A percentile compares a stretch with the other conserved stretches of the same genome.
Evolutionary conservation across 306 rosid species (phyloP).

Genomic region (Luffa aegyptiaca): DNA sequence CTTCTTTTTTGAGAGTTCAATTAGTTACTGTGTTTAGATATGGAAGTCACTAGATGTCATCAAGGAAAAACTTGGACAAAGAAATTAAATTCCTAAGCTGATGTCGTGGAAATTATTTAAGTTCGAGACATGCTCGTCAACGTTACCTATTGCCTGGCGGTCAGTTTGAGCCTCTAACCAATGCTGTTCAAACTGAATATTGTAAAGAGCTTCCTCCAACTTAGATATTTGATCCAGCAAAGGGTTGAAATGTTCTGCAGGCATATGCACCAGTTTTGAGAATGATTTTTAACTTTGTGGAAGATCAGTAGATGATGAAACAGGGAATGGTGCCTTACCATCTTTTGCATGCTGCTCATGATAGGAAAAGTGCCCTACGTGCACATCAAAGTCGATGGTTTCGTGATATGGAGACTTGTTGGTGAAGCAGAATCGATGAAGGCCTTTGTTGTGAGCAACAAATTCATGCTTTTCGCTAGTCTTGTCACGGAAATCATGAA

Average conservation of each 20-base stretch:
- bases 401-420: slow-evolving; percentile 79
- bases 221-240: slow-evolving; percentile 72
- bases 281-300: neutral
- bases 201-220: slow-evolving; percentile 90
- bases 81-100: neutral
- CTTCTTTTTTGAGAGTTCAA: neutral
- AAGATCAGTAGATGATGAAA: neutral
- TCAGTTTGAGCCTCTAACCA: slow-evolving; percentile 95
- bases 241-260: slow-evolving; percentile 82
- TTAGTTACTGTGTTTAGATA: neutral
- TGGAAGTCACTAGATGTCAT: neutral
- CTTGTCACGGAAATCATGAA: slow-evolving; percentile 47
- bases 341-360: slow-evolving; percentile 87
- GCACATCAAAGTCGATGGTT: slow-evolving; percentile 74
- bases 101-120: neutral
- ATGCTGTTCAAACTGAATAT: slow-evolving; percentile 90
- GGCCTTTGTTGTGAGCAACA: slow-evolving; percentile 32
- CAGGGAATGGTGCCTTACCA: slow-evolving; percentile 35
- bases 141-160: slow-evolving; percentile 80
- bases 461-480: slow-evolving; percentile 60
- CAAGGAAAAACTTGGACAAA: neutral
- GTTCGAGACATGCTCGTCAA: neutral
- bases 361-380: slow-evolving; percentile 63
- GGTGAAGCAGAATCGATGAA: slow-evolving; percentile 63
- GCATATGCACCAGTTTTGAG: slow-evolving; percentile 15